Evolutionary conservation across 2,329 filamentous ascomycete species (phyloP).

Genomic region (Metarhizium rileyi): DNA sequence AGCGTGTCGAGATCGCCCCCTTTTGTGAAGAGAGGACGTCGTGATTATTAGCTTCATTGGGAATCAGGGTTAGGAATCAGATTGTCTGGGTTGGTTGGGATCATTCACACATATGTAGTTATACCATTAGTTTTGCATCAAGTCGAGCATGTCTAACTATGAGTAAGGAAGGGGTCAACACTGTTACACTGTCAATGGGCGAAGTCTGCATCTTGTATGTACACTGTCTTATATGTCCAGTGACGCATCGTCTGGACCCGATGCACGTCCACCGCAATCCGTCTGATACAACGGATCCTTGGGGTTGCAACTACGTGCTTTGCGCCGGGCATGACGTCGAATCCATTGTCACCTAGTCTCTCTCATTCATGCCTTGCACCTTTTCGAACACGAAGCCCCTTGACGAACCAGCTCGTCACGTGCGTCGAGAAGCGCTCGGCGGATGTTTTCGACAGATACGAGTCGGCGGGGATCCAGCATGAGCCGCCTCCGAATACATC

Average conservation of each 20-base stretch:
- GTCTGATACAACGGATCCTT: not conserved
- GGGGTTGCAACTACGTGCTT: slow-evolving; percentile 13
- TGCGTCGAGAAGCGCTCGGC: slow-evolving; percentile 40
- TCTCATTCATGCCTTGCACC: slow-evolving; percentile 29
- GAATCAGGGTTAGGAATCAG: not conserved
- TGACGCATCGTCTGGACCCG: not conserved
- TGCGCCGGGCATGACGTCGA: slow-evolving; percentile 46
- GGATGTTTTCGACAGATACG: slow-evolving; percentile 59
- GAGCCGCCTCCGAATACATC: slow-evolving; percentile 67
- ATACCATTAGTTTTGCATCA: not conserved
- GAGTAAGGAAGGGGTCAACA: too few species aligned
- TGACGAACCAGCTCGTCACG: slow-evolving; percentile 21
- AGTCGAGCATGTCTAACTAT: not conserved
- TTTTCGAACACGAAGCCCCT: slow-evolving; percentile 49
- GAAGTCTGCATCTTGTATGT: not conserved
- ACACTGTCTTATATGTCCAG: not conserved
- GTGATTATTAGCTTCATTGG: slow-evolving; percentile 13
- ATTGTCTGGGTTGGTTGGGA: not conserved
- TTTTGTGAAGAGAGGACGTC: slow-evolving; percentile 21
- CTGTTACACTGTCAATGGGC: too few species aligned
- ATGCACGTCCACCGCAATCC: not conserved
- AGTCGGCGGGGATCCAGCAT: slow-evolving; percentile 73
- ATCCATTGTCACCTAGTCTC: slow-evolving; percentile 47
- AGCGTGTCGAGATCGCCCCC: slow-evolving; percentile 22
- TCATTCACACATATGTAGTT: not conserved